Conservation (phyloP, 305 asterid genomes). For the Rubia tinctorum region DNA sequence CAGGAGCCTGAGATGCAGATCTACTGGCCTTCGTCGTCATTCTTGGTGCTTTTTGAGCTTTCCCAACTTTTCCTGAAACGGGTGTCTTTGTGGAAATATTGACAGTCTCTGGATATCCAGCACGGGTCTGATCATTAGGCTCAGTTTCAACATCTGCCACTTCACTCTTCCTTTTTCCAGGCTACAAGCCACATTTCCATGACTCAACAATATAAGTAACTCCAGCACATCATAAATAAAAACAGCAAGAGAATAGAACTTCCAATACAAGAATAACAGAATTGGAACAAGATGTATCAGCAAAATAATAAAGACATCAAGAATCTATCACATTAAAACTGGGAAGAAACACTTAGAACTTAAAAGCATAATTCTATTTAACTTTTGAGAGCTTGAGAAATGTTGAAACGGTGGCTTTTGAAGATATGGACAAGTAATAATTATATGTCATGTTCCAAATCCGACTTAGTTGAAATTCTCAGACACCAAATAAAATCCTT, state of each 20-base stretch:
- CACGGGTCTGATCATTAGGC: slow-evolving; percentile 42
- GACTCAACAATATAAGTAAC: not conserved
- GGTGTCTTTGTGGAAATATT: slow-evolving; percentile 54
- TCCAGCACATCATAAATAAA: not conserved
- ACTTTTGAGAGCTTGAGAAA: not conserved
- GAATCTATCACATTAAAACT: not conserved
- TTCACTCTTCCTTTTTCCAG: slow-evolving; percentile 68
- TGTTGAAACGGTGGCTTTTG: too few relatives aligned
- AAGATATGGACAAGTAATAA: not conserved
- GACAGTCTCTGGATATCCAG: slow-evolving; percentile 30
- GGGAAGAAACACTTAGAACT: not conserved
- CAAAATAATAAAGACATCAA: not conserved
- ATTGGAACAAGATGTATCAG: not conserved
- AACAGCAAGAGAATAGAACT: not conserved
- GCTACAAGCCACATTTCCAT: slow-evolving; percentile 34
- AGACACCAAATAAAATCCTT: not conserved
- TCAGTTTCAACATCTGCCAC: slow-evolving; percentile 45
- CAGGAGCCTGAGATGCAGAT: slow-evolving; percentile 47
- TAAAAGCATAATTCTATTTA: not conserved
- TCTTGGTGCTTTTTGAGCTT: slow-evolving; percentile 66
- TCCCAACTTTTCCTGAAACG: slow-evolving; percentile 64
- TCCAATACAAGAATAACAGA: not conserved
- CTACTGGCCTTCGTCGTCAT: slow-evolving; percentile 61
- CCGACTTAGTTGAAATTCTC: not conserved
- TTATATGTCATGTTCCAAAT: not conserved